Conservation (phyloP, 2,329 filamentous ascomycete genomes). For the Peltaster fructicola region DNA sequence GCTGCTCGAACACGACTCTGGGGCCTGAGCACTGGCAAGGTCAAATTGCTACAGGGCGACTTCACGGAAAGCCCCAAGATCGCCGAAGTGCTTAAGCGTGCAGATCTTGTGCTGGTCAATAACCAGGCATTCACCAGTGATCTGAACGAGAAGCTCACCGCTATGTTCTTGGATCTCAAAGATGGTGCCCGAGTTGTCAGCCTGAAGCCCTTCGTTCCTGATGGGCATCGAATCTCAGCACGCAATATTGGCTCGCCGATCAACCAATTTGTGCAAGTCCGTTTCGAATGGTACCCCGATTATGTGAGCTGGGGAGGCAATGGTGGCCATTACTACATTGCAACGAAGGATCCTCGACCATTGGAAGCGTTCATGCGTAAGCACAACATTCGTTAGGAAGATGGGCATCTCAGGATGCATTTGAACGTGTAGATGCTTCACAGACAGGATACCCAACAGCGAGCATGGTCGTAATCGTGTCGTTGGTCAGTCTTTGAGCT, state of each 20-base stretch:
- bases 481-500: too few relatives aligned
- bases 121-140: conserved; percentile 88
- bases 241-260: conserved; percentile 65
- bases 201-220: conserved; percentile 76
- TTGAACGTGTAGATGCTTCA: too few relatives aligned
- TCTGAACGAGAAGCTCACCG: conserved; percentile 68
- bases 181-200: conserved; percentile 79
- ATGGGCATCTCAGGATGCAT: too few relatives aligned
- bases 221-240: conserved; percentile 54
- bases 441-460: too few relatives aligned
- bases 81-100: conserved; percentile 54
- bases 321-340: conserved; percentile 74
- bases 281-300: conserved; percentile 47
- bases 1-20: conserved; percentile 70
- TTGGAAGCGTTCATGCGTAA: conserved; percentile 33
- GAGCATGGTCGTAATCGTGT: too few relatives aligned
- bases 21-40: conserved; percentile 64
- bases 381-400: too few relatives aligned
- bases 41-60: conserved; percentile 67
- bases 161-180: conserved; percentile 88
- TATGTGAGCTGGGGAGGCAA: conserved; percentile 82
- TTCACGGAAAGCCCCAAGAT: conserved; percentile 62
- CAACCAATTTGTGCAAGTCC: conserved; percentile 64
- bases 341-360: conserved; percentile 51
- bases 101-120: conserved; percentile 94